These are phyloP conservation scores for Sporothrix variecibatus DNA, from an alignment of 2,329 filamentous ascomycete species.

Conservation along the genomic window DNA sequence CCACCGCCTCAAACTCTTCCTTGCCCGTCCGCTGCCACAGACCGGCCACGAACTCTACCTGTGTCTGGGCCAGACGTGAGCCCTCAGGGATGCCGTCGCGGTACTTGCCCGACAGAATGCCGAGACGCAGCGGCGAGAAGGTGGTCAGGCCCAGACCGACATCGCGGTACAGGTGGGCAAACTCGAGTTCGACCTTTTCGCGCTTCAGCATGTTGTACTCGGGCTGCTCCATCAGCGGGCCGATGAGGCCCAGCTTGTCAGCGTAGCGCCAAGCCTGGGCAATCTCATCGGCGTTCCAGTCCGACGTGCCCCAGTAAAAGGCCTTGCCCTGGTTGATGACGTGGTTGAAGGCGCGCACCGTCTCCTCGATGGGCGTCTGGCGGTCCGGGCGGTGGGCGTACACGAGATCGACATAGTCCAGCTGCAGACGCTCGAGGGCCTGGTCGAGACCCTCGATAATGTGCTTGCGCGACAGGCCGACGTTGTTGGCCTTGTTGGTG, in stretches of 20 bases:
- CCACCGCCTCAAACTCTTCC: conserved; percentile 52
- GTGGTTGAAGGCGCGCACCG: conserved; percentile 55
- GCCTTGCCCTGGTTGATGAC: conserved; percentile 65
- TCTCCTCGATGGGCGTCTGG: conserved; percentile 62
- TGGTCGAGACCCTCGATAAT: conserved; percentile 59
- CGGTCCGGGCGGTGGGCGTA: conserved; percentile 64
- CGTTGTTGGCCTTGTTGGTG: conserved; percentile 56
- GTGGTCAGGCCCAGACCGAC: conserved; percentile 56
- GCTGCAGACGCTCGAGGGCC: conserved; percentile 58
- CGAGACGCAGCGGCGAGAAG: conserved; percentile 56
- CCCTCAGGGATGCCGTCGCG: conserved; percentile 63
- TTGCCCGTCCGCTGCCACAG: conserved; percentile 57
- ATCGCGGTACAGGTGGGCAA: conserved; percentile 58
- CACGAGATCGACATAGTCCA: conserved; percentile 66
- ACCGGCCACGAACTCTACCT: conserved; percentile 58
- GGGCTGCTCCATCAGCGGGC: conserved; percentile 67
- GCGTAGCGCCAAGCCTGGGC: conserved; percentile 62
- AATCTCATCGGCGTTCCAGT: conserved; percentile 70
- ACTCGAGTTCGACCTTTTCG: conserved; percentile 55
- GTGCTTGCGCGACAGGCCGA: conserved; percentile 53
- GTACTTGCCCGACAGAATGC: conserved; percentile 64
- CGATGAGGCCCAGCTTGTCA: conserved; percentile 62
- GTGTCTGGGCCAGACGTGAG: conserved; percentile 58
- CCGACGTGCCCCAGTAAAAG: conserved; percentile 72
- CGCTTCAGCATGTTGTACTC: conserved; percentile 66